Base-by-base conservation (phyloP, 495 filamentous ascomycete genomes). In the Xylaria bambusicola region DNA sequence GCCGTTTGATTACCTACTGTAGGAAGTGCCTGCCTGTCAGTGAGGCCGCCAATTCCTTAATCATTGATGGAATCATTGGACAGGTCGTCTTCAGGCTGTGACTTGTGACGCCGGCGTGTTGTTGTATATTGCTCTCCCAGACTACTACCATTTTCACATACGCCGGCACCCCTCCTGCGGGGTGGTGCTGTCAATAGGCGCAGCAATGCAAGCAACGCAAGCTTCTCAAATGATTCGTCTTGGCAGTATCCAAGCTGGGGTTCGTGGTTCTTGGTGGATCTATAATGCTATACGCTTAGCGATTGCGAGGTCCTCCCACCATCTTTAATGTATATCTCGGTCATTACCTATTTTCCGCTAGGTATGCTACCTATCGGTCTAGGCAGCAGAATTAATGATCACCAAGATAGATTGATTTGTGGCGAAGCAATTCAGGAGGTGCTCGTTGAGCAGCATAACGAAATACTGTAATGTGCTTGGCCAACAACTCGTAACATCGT, bases 341-440 rank as follows among this genome's bases (percentile, higher is more conserved):
- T 33, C 29, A 33, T 33, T 10, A 33, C 29, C 10, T 33, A 33
- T 5, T 33, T 10, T 33, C 10, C 10, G 29, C 5, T 33, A 33
- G 29, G 29, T 33, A 33, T 5, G 29, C 10, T 10, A 33, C 29
- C 50, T 26, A 17, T 13, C 33, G 33, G 29, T 41, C 50, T n/a
- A 52, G 35, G 50, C 15, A 41, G 12, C n/a, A 27, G 36, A 23
- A 38, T 29, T 18, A 20, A 38, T 52, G 1, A 21, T 40, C 10
- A 15, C 50, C 50, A 40, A 40, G 20, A 24, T 42, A 44, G n/a
- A 53, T 53, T 44, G 21, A 38, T 31, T 54, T 33, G 52, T 44
- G 52, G 52, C 52, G 52, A 44, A 54, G 52, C 52, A 54, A 44
- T 15, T 38, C 36, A 38, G 36, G 5, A 33, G n/a, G n/a, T 38